A percentile compares a stretch with the other conserved stretches of the same genome.
These are phyloP conservation scores for Rhododendron henanense DNA, from an alignment of 148 eudicot genomes.

Conservation along the genomic window DNA sequence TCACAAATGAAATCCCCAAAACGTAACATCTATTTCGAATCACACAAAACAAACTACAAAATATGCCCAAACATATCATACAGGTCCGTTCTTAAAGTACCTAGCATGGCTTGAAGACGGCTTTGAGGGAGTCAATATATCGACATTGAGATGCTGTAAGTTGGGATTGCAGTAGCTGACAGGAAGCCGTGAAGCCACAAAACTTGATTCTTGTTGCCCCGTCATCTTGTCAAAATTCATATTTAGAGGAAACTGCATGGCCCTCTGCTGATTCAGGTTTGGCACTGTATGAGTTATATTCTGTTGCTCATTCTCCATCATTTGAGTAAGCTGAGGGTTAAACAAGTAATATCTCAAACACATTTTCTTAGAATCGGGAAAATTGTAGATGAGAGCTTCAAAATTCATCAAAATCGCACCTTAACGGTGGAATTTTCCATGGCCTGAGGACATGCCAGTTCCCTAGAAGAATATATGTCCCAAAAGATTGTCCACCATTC, in stretches of 20 bases:
- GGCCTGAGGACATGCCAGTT: constrained; percentile 2
- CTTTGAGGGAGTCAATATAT: constrained; percentile 4
- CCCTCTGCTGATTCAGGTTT: not conserved
- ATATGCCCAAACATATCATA: not conserved
- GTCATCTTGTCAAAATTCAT: not conserved
- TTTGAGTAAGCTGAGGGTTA: constrained; percentile 17
- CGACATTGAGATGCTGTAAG: not conserved
- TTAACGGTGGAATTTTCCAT: not conserved
- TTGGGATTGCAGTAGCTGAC: not conserved
- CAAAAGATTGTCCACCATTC: constrained; percentile 12
- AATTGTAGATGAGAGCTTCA: not conserved
- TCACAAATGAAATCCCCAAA: not conserved
- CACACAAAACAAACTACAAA: not conserved
- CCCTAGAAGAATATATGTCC: constrained; percentile 20
- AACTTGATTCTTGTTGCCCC: not conserved
- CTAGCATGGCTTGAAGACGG: constrained; percentile 15
- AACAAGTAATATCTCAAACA: not conserved
- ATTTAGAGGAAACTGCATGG: not conserved
- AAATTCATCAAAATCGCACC: not conserved
- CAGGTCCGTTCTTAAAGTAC: constrained; percentile 1
- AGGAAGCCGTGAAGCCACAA: not conserved
- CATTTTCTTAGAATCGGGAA: not conserved
- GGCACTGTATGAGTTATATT: not conserved
- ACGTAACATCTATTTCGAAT: not conserved
- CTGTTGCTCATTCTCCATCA: constrained; percentile 2